phyloP scores from a whole-genome alignment of 169 alveolate genomes.

The Plasmodium vivax region DNA sequence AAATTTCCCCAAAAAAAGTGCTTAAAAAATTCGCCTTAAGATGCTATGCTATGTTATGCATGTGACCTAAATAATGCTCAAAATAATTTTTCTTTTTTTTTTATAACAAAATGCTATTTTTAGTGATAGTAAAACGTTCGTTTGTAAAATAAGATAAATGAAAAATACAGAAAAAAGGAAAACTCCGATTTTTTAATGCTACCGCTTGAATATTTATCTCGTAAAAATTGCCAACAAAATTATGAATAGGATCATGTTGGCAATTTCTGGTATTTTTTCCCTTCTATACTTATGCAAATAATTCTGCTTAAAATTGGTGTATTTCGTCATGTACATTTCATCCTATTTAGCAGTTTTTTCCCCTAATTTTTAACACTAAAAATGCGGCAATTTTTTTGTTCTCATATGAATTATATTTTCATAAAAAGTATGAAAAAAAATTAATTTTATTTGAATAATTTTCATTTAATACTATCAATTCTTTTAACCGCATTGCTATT shows the following conservation, averaged over 20 bases:
- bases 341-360: neutral
- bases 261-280: neutral
- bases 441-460: neutral
- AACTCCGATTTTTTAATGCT: neutral
- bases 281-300: neutral
- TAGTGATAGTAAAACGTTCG: neutral
- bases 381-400: neutral
- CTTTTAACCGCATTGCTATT: neutral
- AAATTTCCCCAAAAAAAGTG: neutral
- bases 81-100: neutral
- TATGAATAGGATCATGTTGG: neutral
- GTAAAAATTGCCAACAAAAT: neutral
- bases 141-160: neutral
- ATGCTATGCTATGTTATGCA: neutral
- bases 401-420: neutral
- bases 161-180: neutral
- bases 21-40: neutral
- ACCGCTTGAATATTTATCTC: neutral
- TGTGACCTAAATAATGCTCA: neutral
- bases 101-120: neutral
- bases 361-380: neutral
- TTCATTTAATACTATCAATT: neutral
- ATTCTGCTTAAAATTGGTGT: neutral
- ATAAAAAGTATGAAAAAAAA: neutral
- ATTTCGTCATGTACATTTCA: neutral